Base-by-base conservation (phyloP, 805 yeast genomes). In the Candida sphagnicola region DNA sequence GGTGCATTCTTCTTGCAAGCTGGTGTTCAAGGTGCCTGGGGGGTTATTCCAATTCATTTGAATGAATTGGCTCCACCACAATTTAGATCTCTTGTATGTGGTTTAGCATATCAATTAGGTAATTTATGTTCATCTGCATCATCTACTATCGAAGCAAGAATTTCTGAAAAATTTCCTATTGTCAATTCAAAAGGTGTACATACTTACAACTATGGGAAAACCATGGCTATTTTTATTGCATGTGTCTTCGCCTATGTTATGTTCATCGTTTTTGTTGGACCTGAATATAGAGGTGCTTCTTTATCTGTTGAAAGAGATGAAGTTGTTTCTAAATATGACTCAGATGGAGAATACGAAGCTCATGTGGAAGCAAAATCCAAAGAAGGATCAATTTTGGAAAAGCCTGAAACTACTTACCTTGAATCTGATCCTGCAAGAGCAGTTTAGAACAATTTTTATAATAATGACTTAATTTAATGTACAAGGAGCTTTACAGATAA, bases 1-100 rank as follows among this genome's bases (percentile, higher is more conserved):
- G 80, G 81, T 1, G 78, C 63, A 4, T 82, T 82, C 59, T 80
- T 80, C 63, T 53, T 81, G 52, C 85, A 80, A 54, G 73, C 75
- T 51, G 74, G 76, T 39, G 83, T 82, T 4, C 82, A 79, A 65
- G 89, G 88, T 24, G 80, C 80, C 4, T 83, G 86, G 84, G 88
- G 89, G 44, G 76, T 82, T 34, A 68, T 77, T 10, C 86, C 89
- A 13, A 72, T 80, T 31, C 80, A 81, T 57, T 62, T 83, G 29
- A 66, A 80, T 21, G 90, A 83, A 57, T 65, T 82, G 35, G 74
- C 85, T 11, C 61, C 61, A 15, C 59, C 65, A 12, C 51, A 48
- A 11, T 82, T 80, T 41, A 67, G 85, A 51, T 69, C 87, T 1
- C 69, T 82, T 45, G 70, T 80, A 32, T 72, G 74, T 39, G 85